Percentiles rank a stretch among this genome's conserved stretches.
These are phyloP conservation scores for Populus nigra DNA, from an alignment of 345 rosid genomes.

Conservation along the genomic window DNA sequence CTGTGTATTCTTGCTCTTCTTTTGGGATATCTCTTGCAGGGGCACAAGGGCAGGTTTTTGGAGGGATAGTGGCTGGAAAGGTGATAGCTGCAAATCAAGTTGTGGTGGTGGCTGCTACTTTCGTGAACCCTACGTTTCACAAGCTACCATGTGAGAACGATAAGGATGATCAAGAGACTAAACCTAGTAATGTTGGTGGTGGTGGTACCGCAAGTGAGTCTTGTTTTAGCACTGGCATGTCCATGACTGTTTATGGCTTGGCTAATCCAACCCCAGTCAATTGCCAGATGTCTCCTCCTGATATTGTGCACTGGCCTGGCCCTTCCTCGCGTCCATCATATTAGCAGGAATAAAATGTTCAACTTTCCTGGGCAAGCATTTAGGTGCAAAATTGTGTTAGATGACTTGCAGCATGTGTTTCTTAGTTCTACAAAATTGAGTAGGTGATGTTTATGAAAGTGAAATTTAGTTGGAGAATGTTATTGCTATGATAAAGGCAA, in stretches of 20 bases:
- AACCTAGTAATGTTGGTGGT: slow-evolving; percentile 5
- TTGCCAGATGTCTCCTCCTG: slow-evolving; percentile 28
- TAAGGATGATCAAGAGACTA: slow-evolving; percentile 20
- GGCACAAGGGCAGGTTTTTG: slow-evolving; percentile 46
- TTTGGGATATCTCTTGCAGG: slow-evolving; percentile 52
- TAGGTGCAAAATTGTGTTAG: not conserved
- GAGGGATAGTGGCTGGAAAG: slow-evolving; percentile 51
- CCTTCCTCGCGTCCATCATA: slow-evolving; percentile 18
- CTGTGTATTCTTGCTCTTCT: slow-evolving; percentile 8
- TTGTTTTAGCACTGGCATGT: slow-evolving; percentile 13
- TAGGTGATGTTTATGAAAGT: not conserved
- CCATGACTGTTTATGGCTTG: slow-evolving; percentile 23
- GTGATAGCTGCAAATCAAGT: slow-evolving; percentile 42
- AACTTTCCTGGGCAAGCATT: not conserved
- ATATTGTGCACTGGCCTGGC: slow-evolving; percentile 33
- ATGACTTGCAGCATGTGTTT: not conserved
- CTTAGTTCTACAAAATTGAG: not conserved
- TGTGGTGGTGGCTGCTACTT: slow-evolving; percentile 41
- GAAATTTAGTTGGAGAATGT: not conserved
- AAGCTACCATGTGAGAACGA: slow-evolving; percentile 27
- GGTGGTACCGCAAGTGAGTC: slow-evolving; percentile 12
- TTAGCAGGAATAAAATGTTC: not conserved
- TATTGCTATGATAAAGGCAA: no score
- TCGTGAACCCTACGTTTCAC: slow-evolving; percentile 26
- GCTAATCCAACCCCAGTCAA: slow-evolving; percentile 22